These are phyloP conservation scores for Penicillium waksmanii DNA, from an alignment of 495 filamentous ascomycete genomes.

Conservation along the genomic window DNA sequence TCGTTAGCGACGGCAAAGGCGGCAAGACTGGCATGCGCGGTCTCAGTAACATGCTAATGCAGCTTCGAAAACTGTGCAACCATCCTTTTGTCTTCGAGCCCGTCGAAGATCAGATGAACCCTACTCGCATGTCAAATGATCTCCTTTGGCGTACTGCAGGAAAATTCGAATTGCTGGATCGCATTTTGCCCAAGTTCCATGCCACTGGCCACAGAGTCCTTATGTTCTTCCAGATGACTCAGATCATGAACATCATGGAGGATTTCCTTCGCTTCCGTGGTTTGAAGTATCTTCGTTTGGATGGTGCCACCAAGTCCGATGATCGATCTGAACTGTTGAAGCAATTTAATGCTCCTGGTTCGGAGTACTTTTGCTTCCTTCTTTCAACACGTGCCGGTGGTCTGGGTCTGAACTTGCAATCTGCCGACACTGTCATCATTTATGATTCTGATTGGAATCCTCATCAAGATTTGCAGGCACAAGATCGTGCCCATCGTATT, in stretches of 20 bases:
- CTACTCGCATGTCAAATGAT: conserved; percentile 82
- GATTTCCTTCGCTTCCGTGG: conserved; percentile 88
- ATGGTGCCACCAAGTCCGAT: conserved; percentile 96
- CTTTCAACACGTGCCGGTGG: conserved; percentile 99
- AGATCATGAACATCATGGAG: conserved; percentile 99
- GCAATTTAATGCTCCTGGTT: conserved; percentile 85
- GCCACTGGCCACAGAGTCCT: conserved; percentile 87
- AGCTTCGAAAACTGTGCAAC: conserved; percentile 97
- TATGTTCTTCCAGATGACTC: conserved; percentile 99
- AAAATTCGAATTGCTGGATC: conserved; percentile 95
- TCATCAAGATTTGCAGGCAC: conserved; percentile 97
- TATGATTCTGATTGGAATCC: conserved; percentile 99
- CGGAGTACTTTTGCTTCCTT: conserved; percentile 95
- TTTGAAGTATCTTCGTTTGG: conserved; percentile 84
- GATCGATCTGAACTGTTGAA: conserved; percentile 90
- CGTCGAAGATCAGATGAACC: conserved; percentile 98
- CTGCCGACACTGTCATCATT: conserved; percentile 98
- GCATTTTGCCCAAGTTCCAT: conserved; percentile 90
- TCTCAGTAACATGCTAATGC: conserved; percentile 99
- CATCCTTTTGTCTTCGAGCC: conserved; percentile 98
- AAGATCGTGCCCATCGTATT: conserved; percentile 99
- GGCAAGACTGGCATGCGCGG: conserved; percentile 94
- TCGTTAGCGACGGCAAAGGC: conserved; percentile 92
- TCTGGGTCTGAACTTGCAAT: conserved; percentile 93
- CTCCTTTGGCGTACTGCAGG: conserved; percentile 93